Evolutionary conservation across 768 basidiomycete genomes (phyloP).

Genomic region (Mrakia gelida): DNA sequence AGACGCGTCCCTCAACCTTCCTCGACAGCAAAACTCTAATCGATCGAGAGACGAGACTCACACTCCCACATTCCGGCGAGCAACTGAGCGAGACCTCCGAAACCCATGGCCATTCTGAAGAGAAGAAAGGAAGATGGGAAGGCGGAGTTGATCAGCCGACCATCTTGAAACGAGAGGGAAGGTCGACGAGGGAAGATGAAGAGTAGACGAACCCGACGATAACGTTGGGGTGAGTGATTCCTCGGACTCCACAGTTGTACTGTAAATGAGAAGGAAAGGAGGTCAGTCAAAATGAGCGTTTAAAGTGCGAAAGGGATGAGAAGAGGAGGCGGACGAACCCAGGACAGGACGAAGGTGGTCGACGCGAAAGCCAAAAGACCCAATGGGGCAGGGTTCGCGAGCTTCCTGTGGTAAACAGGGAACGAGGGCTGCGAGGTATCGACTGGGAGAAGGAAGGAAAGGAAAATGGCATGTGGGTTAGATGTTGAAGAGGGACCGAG

Average conservation of each 20-base stretch:
- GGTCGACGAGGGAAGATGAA: neutral
- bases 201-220: slow-evolving; percentile 16
- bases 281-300: neutral
- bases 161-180: neutral
- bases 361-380: slow-evolving; percentile 26
- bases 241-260: slow-evolving; percentile 28
- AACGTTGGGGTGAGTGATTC: slow-evolving; percentile 30
- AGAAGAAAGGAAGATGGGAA: neutral
- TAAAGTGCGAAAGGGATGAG: too few species aligned
- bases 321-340: neutral
- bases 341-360: slow-evolving; percentile 22
- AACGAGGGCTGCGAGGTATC: slow-evolving; percentile 29
- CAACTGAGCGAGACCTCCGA: slow-evolving; percentile 30
- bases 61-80: slow-evolving; percentile 32
- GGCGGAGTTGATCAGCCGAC: too few species aligned
- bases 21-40: neutral
- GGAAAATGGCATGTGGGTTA: neutral
- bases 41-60: neutral
- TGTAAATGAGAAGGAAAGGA: neutral
- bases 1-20: neutral
- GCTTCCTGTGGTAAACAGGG: slow-evolving; percentile 26
- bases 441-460: neutral
- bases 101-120: slow-evolving; percentile 26
- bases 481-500: neutral
- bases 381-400: slow-evolving; percentile 25